phyloP scores from a whole-genome alignment of 768 basidiomycete species.

The Suillus paluster region DNA sequence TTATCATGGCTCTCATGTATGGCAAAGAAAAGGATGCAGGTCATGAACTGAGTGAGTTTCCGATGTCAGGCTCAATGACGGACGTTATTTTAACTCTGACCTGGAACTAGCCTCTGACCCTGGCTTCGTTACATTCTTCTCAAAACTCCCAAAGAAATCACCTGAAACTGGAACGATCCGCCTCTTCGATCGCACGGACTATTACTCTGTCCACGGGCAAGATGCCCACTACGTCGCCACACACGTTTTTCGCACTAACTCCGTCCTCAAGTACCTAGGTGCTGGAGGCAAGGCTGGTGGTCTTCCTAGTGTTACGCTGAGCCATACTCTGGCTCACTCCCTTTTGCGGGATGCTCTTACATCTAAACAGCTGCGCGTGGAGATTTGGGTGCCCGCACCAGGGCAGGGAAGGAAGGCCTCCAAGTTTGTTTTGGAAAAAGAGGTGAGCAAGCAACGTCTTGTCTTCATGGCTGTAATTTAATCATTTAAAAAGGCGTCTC shows the following conservation, averaged over 20 bases:
- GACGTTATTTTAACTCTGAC: constrained; percentile 7
- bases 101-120: constrained; percentile 70
- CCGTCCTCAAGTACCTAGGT: constrained; percentile 92
- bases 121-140: constrained; percentile 78
- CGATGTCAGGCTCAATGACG: background rate
- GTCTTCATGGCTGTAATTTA: constrained; percentile 10
- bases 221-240: constrained; percentile 90
- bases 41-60: constrained; percentile 25
- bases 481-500: constrained; percentile 63
- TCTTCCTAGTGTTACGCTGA: constrained; percentile 80
- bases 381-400: constrained; percentile 83
- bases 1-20: constrained; percentile 63
- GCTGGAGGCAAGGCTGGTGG: constrained; percentile 57
- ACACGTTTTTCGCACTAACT: constrained; percentile 84
- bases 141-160: constrained; percentile 62
- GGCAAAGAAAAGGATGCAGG: constrained; percentile 64
- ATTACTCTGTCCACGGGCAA: constrained; percentile 85
- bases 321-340: constrained; percentile 72
- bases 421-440: constrained; percentile 81
- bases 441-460: constrained; percentile 48
- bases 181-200: constrained; percentile 84
- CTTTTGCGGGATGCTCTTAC: constrained; percentile 92
- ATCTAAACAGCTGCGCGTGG: constrained; percentile 84
- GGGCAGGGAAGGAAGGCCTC: constrained; percentile 74
- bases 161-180: constrained; percentile 83